A percentile compares a stretch with the other conserved stretches of the same genome.
phyloP scores from a whole-genome alignment of 371 early-diverging fungal genomes.

The Thermomucor indicae-seudaticae region DNA sequence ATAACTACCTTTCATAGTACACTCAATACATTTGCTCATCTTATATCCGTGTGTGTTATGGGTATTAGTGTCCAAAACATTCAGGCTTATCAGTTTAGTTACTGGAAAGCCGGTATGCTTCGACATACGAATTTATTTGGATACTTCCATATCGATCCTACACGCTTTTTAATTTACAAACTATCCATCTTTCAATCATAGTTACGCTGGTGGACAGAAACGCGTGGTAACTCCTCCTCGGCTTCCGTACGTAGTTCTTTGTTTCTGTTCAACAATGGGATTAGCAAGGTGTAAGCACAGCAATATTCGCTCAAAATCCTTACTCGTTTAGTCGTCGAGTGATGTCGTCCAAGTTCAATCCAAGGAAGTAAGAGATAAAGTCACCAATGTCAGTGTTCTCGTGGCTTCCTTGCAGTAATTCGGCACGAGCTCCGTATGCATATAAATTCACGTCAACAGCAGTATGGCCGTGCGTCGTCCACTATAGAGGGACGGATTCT shows the following conservation, averaged over 20 bases:
- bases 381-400: conserved; percentile 80
- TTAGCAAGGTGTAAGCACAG: too few relatives aligned
- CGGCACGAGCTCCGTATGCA: conserved; percentile 55
- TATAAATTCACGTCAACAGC: conserved; percentile 63
- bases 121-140: not conserved
- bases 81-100: too few relatives aligned
- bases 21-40: too few relatives aligned
- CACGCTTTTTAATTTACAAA: not conserved
- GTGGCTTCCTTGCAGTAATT: conserved; percentile 62
- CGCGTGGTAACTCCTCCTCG: too few relatives aligned
- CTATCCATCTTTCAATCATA: not conserved
- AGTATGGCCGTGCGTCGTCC: conserved; percentile 59
- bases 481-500: conserved; percentile 11
- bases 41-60: too few relatives aligned
- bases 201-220: not conserved
- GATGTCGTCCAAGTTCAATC: conserved; percentile 48
- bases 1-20: not conserved
- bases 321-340: conserved; percentile 41
- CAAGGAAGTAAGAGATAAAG: conserved; percentile 54
- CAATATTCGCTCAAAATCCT: too few relatives aligned
- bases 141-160: not conserved
- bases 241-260: too few relatives aligned
- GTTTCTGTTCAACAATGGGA: too few relatives aligned
- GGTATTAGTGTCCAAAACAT: too few relatives aligned
- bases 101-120: too few relatives aligned